These are phyloP conservation scores for Yamadazyma triangularis DNA, from an alignment of 1,139 yeast species.

Conservation along the genomic window DNA sequence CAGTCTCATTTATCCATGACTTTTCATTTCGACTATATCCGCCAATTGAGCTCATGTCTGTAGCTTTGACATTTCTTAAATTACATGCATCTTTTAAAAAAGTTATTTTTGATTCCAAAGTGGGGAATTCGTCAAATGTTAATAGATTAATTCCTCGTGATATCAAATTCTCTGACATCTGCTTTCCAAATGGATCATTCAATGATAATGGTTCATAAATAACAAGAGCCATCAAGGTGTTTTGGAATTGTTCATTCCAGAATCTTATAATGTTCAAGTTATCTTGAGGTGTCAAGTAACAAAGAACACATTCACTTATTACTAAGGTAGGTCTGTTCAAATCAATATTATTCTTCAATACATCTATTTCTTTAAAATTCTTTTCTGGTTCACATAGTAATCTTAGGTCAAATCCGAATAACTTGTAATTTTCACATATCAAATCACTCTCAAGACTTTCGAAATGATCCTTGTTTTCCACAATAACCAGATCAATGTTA, in stretches of 20 bases:
- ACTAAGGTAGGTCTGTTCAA: slow-evolving; percentile 57
- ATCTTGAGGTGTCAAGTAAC: slow-evolving; percentile 63
- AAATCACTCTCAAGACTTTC: slow-evolving; percentile 23
- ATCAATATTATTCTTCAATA: slow-evolving; percentile 20
- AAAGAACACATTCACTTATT: slow-evolving; percentile 85
- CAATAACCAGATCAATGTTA: slow-evolving; percentile 9
- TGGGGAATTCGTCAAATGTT: slow-evolving; percentile 33
- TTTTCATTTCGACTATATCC: slow-evolving; percentile 38
- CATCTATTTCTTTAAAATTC: neutral
- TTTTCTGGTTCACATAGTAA: slow-evolving; percentile 9
- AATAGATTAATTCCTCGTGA: slow-evolving; percentile 74
- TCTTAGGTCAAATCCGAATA: slow-evolving; percentile 57
- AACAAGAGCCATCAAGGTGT: slow-evolving; percentile 37
- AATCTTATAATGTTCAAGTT: slow-evolving; percentile 49
- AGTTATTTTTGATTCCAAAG: slow-evolving; percentile 39
- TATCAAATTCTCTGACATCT: slow-evolving; percentile 73
- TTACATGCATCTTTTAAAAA: slow-evolving; percentile 21
- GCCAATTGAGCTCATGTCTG: slow-evolving; percentile 58
- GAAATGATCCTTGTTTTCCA: slow-evolving; percentile 21
- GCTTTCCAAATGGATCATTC: slow-evolving; percentile 69
- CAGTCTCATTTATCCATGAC: slow-evolving; percentile 46
- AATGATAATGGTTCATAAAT: slow-evolving; percentile 86
- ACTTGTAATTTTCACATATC: slow-evolving; percentile 45
- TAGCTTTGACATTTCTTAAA: slow-evolving; percentile 25
- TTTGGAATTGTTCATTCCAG: slow-evolving; percentile 26